Base-by-base conservation (phyloP, 345 rosid genomes). In the Crucihimalaya himalaica region DNA sequence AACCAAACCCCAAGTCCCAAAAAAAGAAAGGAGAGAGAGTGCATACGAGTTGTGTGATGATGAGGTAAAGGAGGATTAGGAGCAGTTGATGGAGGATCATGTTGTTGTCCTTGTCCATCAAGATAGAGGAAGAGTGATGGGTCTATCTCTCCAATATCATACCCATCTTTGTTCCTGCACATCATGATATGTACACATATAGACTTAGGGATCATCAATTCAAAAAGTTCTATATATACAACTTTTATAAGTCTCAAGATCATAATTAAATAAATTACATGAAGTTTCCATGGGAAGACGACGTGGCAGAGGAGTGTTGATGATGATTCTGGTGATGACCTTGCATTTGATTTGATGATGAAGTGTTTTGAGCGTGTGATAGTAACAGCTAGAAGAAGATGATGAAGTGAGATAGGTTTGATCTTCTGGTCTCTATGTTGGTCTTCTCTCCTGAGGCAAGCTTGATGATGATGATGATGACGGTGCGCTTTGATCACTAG, bases 61-160 rank as follows among this genome's bases (percentile, higher is more conserved):
- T 86, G 89, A 83, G 70, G 56, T 75, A 68, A 75, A 75, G 78
- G 29, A 66, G 75, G 60, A 75, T n/a, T n/a, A n/a, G 74, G 53
- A 66, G 76, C 53, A 71, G 80, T 64, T 43, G 94, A 63, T 50
- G 40, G 78, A 66, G 65, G 70, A 72, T 78, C 73, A 66, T 78
- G 81, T 59, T 78, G 81, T 59, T 78, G 81, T 78, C 90, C 92
- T 70, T 94, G 91, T 74, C 94, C 99, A 73, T 92, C 96, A 35
- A 96, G 88, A 85, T 96, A 92, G 45, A 90, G 91, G 65, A 96
- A 87, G 71, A 92, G 91, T 31, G 98, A 89, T 86, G 88, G 96
- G 86, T 96, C 99, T 71, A 96, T 80, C 74, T 96, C 99, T 61
- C 91, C 98, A 79, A 96, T 56, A 78, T 88, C 96, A 80, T 89